phyloP scores from a whole-genome alignment of 2,329 filamentous ascomycete genomes.

The Talaromyces sp. region DNA sequence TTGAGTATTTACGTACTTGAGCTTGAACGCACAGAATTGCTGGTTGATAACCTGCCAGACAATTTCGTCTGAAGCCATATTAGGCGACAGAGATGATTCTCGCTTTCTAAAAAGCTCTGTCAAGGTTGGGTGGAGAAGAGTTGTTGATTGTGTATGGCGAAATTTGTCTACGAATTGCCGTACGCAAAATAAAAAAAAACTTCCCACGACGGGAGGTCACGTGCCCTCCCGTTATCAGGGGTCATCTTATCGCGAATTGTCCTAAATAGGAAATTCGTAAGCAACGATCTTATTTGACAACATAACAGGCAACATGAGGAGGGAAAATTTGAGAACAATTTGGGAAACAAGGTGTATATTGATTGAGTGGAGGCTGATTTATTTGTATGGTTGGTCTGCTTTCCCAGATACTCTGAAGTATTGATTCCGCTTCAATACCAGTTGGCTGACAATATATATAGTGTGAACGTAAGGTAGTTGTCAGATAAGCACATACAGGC shows the following conservation, averaged over 20 bases:
- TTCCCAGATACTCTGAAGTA: not conserved
- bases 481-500: too few relatives aligned
- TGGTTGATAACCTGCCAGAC: constrained; percentile 97
- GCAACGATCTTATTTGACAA: not conserved
- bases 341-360: not conserved
- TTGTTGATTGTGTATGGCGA: not conserved
- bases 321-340: not conserved
- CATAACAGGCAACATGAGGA: too few relatives aligned
- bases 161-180: not conserved
- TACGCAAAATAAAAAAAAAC: constrained; percentile 15
- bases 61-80: constrained; percentile 76
- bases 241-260: not conserved
- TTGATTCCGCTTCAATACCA: too few relatives aligned
- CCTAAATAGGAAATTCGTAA: constrained; percentile 12
- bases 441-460: too few relatives aligned
- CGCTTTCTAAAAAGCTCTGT: constrained; percentile 18
- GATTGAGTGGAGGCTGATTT: not conserved
- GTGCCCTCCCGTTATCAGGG: constrained; percentile 21
- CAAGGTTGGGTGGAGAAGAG: constrained; percentile 13
- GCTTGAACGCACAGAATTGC: constrained; percentile 90
- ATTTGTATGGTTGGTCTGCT: not conserved
- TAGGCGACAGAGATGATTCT: not conserved
- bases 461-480: too few relatives aligned
- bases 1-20: constrained; percentile 61
- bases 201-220: constrained; percentile 15